A percentile compares a stretch with the other conserved stretches of the same genome.
Conservation (phyloP, 169 alveolate species). For the Neospora caninum region DNA sequence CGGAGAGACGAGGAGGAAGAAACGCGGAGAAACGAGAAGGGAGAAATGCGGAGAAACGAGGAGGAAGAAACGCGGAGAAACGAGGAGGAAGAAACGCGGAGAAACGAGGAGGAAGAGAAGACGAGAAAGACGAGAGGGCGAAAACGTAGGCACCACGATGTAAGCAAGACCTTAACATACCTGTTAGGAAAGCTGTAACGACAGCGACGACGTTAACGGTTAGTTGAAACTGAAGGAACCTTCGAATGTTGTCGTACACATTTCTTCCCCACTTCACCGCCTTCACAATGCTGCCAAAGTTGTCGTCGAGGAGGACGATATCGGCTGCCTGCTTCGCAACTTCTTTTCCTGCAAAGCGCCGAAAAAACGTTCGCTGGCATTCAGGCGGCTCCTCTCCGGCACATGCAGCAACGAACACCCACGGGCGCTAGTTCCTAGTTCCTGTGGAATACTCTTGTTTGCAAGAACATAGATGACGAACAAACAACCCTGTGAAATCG, state of each 20-base stretch:
- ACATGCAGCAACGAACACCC: neutral
- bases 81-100: too few relatives aligned
- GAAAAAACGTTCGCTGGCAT: neutral
- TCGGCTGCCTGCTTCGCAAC: conserved; percentile 93
- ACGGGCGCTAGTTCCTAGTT: too few relatives aligned
- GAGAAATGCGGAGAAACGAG: neutral
- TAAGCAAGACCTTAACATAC: conserved; percentile 29
- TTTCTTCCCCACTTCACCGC: conserved; percentile 91
- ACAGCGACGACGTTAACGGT: conserved; percentile 90
- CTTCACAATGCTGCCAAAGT: conserved; percentile 84
- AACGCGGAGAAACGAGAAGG: neutral
- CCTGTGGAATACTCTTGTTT: too few relatives aligned
- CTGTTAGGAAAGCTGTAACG: conserved; percentile 83
- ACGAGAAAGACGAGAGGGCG: too few relatives aligned
- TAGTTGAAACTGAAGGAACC: conserved; percentile 88
- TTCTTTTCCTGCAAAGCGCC: conserved; percentile 66
- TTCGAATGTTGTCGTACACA: conserved; percentile 87
- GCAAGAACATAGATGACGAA: too few relatives aligned
- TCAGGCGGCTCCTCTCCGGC: neutral
- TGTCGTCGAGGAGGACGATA: conserved; percentile 89
- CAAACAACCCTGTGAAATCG: too few relatives aligned
- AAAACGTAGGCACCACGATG: too few relatives aligned
- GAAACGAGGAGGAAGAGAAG: too few relatives aligned
- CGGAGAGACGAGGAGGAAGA: too few relatives aligned
- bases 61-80: neutral